Percentiles rank a stretch among this genome's conserved stretches.
Conservation (phyloP, 768 basidiomycete species). For the Pseudohyphozyma bogoriensis region DNA sequence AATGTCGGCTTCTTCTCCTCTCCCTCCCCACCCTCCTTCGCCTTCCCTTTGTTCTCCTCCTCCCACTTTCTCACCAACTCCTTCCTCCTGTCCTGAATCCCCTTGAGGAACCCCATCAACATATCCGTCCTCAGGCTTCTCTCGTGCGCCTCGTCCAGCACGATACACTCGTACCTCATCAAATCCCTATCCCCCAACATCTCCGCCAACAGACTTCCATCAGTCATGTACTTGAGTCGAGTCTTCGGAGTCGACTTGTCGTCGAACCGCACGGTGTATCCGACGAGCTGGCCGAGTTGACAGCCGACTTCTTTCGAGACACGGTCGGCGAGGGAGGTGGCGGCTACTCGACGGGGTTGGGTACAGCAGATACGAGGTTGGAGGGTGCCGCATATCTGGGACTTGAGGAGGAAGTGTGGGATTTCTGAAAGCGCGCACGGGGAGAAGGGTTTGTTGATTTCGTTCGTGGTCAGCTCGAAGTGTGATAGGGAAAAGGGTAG, state of each 20-base stretch:
- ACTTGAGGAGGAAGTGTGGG: constrained; percentile 86
- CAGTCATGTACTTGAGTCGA: constrained; percentile 89
- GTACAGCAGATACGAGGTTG: constrained; percentile 62
- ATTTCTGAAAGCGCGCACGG: constrained; percentile 56
- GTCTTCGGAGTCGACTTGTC: constrained; percentile 60
- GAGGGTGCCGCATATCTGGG: constrained; percentile 47
- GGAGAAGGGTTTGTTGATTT: neutral
- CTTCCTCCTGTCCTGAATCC: constrained; percentile 62
- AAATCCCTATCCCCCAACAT: constrained; percentile 67
- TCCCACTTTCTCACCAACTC: constrained; percentile 28
- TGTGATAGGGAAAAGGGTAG: neutral
- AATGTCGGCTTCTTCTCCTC: constrained; percentile 44
- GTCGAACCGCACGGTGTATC: constrained; percentile 94
- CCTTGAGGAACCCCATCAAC: constrained; percentile 79
- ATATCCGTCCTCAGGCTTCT: constrained; percentile 88
- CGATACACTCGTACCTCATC: constrained; percentile 70
- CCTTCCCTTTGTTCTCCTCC: constrained; percentile 49
- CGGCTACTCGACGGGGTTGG: constrained; percentile 89
- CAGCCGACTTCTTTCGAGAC: constrained; percentile 75
- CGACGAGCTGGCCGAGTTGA: constrained; percentile 64
- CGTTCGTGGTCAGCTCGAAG: neutral
- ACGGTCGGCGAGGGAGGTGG: constrained; percentile 82
- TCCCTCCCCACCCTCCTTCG: constrained; percentile 36
- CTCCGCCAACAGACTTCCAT: constrained; percentile 95
- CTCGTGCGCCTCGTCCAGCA: constrained; percentile 97